Base-by-base conservation (phyloP, 2,329 filamentous ascomycete species). In the Lachnellula subtilissima region DNA sequence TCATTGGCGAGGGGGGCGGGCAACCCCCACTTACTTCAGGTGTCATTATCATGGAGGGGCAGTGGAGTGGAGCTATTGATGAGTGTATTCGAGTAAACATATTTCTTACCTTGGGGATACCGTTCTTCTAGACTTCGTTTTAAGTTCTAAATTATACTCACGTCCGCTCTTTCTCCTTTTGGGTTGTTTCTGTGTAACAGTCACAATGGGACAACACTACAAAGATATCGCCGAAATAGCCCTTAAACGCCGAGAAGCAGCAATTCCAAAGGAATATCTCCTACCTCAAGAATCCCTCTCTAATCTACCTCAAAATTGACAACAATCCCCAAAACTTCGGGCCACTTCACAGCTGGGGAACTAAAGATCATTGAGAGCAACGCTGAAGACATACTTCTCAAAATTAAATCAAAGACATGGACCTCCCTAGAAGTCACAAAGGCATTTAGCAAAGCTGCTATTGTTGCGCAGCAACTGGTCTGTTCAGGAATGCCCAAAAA, bases 401-500 rank as follows among this genome's bases (percentile, higher is more conserved):
- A 72, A 43, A 67, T 74, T 22, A 62, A 61, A 40, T 61, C 62
- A 4, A 69, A 69, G 23, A 67, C 69, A 68, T 81, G 77, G 74
- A 81, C 73, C 5, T 76, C 81, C 56, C 73, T 77, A 52, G 71
- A 79, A 53, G 78, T 83, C 7, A 77, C 77, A 2, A 70, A 66
- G 52, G 77, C 78, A 0, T 83, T 82, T 61, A 81, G 78, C 61
- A 82, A 82, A 65, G 70, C 77, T 28, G 78, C 80, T 4, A 72
- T 77, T 4, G 76, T 79, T 19, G 80, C 79, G 7, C 79, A 83
- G 60, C 80, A 83, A 67, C 61, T 82, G 62, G 78, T 80, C 69
- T 17, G 61, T 60, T 46, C 43, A 45, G 28, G 2, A 9, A 36
- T 32, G 9, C 14, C 35, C 11, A 22, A 4, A 4, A 2, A 25